Base-by-base conservation (phyloP, 306 rosid species). In the Medicago arabica region DNA sequence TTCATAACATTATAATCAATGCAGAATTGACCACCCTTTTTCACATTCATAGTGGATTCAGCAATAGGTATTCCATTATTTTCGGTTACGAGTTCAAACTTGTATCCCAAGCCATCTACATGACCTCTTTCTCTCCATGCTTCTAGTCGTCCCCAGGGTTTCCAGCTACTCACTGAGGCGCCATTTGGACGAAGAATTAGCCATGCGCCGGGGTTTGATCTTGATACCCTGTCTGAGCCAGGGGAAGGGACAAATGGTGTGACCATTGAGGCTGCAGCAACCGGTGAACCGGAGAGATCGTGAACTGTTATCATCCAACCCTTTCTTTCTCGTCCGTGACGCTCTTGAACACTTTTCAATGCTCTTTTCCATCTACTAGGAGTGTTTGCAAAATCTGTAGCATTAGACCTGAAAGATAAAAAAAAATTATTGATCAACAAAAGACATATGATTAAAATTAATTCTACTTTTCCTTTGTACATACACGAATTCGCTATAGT, bases 211-310 rank as follows among this genome's bases (percentile, higher is more conserved):
- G 98, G 96, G 82, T 90, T 94, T 15, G 96, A 92, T 69, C 97
- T 84, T 1, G 96, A 94, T 12, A 94, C 98, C 1, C 97, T 83
- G 10, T 92, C 96, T 0, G 96, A 80, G 10, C 96, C 92, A 0
- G 97, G 97, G 19, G 98, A 95, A 3, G 97, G 96, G 4, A 95
- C 98, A 73, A 95, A 95, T 2, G 98, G 98, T 0, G 98, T 95
- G 75, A 89, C 75, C 89, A 95, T 90, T 13, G 98, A 92, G 7
- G 98, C 98, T 0, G 98, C 89, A 0, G 98, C 98, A 17, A 90
- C 97, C 0, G 97, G 92, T 2, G 98, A 95, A 14, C 98, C 98
- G 0, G 98, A 94, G 12, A 94, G 96, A 75, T 92, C 98, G 17
- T 95, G 91, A 2, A 95, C 78, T 25, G 86, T 95, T 54, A 95